Conservation (phyloP, 2,329 filamentous ascomycete genomes). For the Exserohilum rostratum region DNA sequence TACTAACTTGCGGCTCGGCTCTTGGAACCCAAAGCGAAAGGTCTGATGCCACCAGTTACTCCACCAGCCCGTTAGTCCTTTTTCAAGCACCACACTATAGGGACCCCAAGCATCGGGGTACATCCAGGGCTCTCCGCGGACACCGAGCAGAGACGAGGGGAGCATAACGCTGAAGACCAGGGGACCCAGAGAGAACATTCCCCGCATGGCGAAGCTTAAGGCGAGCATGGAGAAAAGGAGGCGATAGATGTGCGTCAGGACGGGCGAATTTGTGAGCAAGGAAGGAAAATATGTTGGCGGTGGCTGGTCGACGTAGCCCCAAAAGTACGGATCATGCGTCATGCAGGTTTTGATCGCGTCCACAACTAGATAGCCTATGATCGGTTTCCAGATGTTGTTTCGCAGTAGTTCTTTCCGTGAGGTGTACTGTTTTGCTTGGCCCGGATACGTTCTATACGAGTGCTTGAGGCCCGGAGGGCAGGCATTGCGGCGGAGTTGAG, state of each 20-base stretch:
- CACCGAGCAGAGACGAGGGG: slow-evolving; percentile 64
- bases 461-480: slow-evolving; percentile 21
- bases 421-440: slow-evolving; percentile 48
- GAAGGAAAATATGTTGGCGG: slow-evolving; percentile 55
- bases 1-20: slow-evolving; percentile 61
- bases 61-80: slow-evolving; percentile 83
- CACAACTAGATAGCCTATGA: slow-evolving; percentile 67
- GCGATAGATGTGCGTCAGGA: slow-evolving; percentile 62
- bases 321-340: slow-evolving; percentile 81
- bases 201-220: slow-evolving; percentile 66
- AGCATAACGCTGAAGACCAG: slow-evolving; percentile 65
- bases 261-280: slow-evolving; percentile 48
- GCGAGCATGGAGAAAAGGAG: slow-evolving; percentile 61
- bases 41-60: slow-evolving; percentile 89
- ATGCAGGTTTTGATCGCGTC: slow-evolving; percentile 73
- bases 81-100: slow-evolving; percentile 63
- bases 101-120: slow-evolving; percentile 65
- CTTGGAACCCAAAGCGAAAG: slow-evolving; percentile 75
- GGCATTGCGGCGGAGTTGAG: slow-evolving; percentile 43
- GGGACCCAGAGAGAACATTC: slow-evolving; percentile 66
- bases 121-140: slow-evolving; percentile 65
- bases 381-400: slow-evolving; percentile 49
- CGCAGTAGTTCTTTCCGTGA: slow-evolving; percentile 43
- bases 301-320: slow-evolving; percentile 55
- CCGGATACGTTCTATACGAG: slow-evolving; percentile 29